Base-by-base conservation (phyloP, 2,329 filamentous ascomycete genomes). In the Monosporascus sp. region DNA sequence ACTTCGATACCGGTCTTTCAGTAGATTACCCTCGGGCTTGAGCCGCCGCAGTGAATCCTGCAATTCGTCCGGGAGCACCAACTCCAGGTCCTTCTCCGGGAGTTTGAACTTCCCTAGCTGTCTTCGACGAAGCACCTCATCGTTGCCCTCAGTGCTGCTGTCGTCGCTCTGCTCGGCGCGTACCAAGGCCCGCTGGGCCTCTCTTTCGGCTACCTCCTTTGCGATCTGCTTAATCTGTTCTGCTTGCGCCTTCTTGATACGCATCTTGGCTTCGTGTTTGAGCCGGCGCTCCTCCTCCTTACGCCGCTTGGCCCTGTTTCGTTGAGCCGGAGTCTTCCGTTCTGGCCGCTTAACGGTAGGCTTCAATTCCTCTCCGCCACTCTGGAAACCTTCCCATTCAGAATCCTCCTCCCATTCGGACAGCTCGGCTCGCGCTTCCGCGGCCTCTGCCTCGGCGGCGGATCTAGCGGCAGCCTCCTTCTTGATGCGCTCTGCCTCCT, bases 1-100 rank as follows among this genome's bases (percentile, higher is more conserved):
- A 69, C 84, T 97, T 57, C 94, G 80, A 76, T 96, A 97, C 49
- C 94, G 82, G 66, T 99, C 94, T 61, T 91, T 91, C 62, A 99
- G 78, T 40, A 97, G 75, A 68, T 97, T 97, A n/a, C 94, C 94
- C 71, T 99, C 94, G 0, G 94, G 94, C 72, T 93, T 96, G 60
- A 96, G 73, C 66, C 91, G 72, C 66, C 94, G 73, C 65, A 97
- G 73, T 49, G 91, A 86, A 66, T 96, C 83, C 71, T 96, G 80
- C 65, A 94, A 72, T 75, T 99, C 84, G 72, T 97, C 85, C 41
- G 91, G 81, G 56, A 97, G 71, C 57, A 97, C 79, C 63, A 97
- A 70, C 71, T 97, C 85, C 63, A 97, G 75, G 58, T 89, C 78
- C 69, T 89, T 88, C 67, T 94, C 86, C 0, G 90, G 91, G 45